Percentiles rank a stretch among this genome's conserved stretches.
phyloP scores from a whole-genome alignment of 805 yeast species.

The Kurtzmaniella cleridarum region DNA sequence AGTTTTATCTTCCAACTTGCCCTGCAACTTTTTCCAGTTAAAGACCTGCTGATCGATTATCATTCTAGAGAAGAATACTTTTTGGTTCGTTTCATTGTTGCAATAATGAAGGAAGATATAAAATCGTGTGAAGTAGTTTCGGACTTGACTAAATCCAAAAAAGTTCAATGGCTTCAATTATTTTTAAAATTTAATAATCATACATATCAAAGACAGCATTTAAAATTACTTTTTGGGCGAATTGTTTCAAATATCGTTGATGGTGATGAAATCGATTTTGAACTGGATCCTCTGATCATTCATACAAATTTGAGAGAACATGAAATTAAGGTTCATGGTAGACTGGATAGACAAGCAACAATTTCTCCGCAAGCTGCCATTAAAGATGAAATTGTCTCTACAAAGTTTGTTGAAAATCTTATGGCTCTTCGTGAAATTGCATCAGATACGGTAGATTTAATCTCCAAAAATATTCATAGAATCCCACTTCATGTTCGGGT shows the following conservation, averaged over 20 bases:
- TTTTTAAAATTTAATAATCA: slow-evolving; percentile 40
- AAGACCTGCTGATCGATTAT: slow-evolving; percentile 19
- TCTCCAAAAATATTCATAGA: slow-evolving; percentile 38
- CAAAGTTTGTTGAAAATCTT: slow-evolving; percentile 65
- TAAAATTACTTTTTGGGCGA: slow-evolving; percentile 37
- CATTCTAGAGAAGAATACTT: slow-evolving; percentile 68
- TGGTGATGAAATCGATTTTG: slow-evolving; percentile 57
- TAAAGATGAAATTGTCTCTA: slow-evolving; percentile 69
- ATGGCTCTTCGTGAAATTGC: slow-evolving; percentile 69
- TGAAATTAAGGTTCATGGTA: slow-evolving; percentile 29
- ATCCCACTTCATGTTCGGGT: slow-evolving; percentile 34
- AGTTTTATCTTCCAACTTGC: slow-evolving; percentile 11
- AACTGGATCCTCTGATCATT: slow-evolving; percentile 71
- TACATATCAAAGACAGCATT: slow-evolving; percentile 43
- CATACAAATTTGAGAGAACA: slow-evolving; percentile 33
- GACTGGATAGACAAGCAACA: slow-evolving; percentile 27
- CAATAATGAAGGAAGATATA: slow-evolving; percentile 39
- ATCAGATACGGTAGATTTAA: slow-evolving; percentile 50
- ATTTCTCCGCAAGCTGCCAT: slow-evolving; percentile 65
- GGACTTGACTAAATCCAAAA: slow-evolving; percentile 34
- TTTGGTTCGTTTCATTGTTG: slow-evolving; percentile 52
- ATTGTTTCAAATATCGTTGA: slow-evolving; percentile 34
- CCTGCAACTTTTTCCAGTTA: slow-evolving; percentile 23
- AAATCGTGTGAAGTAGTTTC: slow-evolving; percentile 20
- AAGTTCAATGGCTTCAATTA: slow-evolving; percentile 40